A percentile compares a stretch with the other conserved stretches of the same genome.
Conservation (phyloP, 495 filamentous ascomycete species). For the Ascobolus immersus region DNA sequence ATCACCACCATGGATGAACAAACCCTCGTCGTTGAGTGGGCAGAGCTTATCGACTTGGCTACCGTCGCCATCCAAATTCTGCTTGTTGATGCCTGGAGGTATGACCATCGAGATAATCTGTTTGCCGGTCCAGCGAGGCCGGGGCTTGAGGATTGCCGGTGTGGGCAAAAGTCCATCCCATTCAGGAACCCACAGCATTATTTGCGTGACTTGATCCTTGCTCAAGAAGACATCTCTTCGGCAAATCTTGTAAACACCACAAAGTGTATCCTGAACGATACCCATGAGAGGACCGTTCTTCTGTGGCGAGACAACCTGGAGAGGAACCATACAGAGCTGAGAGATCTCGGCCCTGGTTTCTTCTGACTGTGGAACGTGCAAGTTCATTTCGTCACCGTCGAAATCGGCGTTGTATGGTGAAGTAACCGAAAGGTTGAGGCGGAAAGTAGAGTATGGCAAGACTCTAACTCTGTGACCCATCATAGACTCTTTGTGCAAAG, state of each 20-base stretch:
- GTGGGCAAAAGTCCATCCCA: conserved; percentile 90
- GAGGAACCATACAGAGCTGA: conserved; percentile 81
- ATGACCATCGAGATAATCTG: conserved; percentile 88
- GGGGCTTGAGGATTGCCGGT: conserved; percentile 73
- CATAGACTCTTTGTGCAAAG: conserved; percentile 98
- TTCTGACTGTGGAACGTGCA: conserved; percentile 93
- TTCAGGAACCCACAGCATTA: conserved; percentile 85
- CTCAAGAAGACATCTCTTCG: conserved; percentile 76
- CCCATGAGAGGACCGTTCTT: conserved; percentile 95
- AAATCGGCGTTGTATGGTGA: conserved; percentile 99
- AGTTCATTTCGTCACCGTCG: conserved; percentile 98
- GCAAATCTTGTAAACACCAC: conserved; percentile 88
- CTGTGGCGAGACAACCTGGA: conserved; percentile 94
- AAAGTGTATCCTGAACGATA: conserved; percentile 94
- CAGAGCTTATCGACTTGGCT: conserved; percentile 20
- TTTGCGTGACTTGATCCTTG: conserved; percentile 77
- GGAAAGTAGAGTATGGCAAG: conserved; percentile 97
- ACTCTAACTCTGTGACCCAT: conserved; percentile 95
- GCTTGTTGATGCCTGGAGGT: conserved; percentile 59
- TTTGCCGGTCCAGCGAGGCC: conserved; percentile 94
- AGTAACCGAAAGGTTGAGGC: conserved; percentile 88
- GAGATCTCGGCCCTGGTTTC: conserved; percentile 84
- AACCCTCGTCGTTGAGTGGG: conserved; percentile 51
- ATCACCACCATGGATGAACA: conserved; percentile 66
- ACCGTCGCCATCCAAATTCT: conserved; percentile 32